phyloP scores from a whole-genome alignment of 2,329 filamentous ascomycete genomes.

The Colletotrichum cuscutae region DNA sequence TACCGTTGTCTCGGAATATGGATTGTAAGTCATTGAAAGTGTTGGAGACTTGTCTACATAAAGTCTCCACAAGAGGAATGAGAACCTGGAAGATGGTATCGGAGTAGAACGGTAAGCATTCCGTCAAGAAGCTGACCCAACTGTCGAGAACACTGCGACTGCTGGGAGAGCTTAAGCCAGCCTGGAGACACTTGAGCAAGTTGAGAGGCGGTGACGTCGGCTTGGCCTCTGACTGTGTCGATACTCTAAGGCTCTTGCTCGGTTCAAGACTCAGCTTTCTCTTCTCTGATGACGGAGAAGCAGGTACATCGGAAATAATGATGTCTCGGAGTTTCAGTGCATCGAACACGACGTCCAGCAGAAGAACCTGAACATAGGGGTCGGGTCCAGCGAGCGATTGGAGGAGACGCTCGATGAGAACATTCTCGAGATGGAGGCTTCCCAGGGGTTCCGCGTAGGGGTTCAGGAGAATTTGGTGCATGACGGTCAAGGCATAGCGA shows the following conservation, averaged over 20 bases:
- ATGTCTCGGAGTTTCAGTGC: slow-evolving; percentile 73
- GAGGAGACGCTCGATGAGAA: slow-evolving; percentile 75
- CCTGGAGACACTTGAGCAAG: slow-evolving; percentile 85
- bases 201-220: slow-evolving; percentile 69
- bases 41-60: slow-evolving; percentile 80
- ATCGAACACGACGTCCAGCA: slow-evolving; percentile 82
- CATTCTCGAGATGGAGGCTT: slow-evolving; percentile 74
- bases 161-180: slow-evolving; percentile 78
- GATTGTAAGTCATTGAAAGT: slow-evolving; percentile 78
- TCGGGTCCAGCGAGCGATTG: slow-evolving; percentile 71
- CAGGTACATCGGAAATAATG: slow-evolving; percentile 50
- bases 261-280: slow-evolving; percentile 54
- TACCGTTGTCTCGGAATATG: slow-evolving; percentile 61
- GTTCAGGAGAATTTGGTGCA: slow-evolving; percentile 75
- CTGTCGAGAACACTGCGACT: slow-evolving; percentile 86
- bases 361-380: slow-evolving; percentile 77
- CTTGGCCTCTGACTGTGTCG: slow-evolving; percentile 46
- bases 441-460: slow-evolving; percentile 69
- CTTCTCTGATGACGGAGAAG: slow-evolving; percentile 60
- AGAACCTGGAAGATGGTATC: slow-evolving; percentile 89
- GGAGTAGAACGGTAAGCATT: slow-evolving; percentile 85
- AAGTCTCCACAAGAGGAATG: slow-evolving; percentile 88
- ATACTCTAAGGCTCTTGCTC: slow-evolving; percentile 50
- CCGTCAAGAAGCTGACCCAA: slow-evolving; percentile 88
- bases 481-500: slow-evolving; percentile 74